Percentiles rank a stretch among this genome's conserved stretches.
These are phyloP conservation scores for Leptographium flavum DNA, from an alignment of 2,329 filamentous ascomycete genomes.

Conservation along the genomic window DNA sequence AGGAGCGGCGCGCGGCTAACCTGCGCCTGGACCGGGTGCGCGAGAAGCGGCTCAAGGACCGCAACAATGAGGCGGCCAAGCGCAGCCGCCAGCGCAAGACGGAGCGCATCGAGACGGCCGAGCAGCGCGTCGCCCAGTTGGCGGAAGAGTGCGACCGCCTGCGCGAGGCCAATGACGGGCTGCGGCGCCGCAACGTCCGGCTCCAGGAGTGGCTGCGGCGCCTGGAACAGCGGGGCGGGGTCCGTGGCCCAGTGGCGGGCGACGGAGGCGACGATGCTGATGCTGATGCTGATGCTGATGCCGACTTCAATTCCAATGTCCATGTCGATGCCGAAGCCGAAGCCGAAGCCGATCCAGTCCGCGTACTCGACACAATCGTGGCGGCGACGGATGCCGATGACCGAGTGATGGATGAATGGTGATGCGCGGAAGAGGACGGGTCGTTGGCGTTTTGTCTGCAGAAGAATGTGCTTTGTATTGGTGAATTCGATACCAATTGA, in stretches of 20 bases:
- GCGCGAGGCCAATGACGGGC: not conserved
- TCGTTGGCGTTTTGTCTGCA: too few species aligned
- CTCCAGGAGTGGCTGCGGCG: not conserved
- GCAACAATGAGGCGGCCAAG: constrained; percentile 14
- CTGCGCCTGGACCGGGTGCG: constrained; percentile 11
- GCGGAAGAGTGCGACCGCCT: not conserved
- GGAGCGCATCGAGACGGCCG: constrained; percentile 10
- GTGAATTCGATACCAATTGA: too few species aligned
- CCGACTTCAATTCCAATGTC: not conserved
- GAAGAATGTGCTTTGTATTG: too few species aligned
- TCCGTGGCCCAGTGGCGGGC: not conserved
- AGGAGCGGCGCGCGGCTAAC: constrained; percentile 10
- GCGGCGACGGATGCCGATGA: too few species aligned
- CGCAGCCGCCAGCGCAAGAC: constrained; percentile 13
- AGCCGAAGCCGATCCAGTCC: too few species aligned
- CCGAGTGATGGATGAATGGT: too few species aligned
- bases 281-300: not conserved
- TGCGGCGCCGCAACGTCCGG: not conserved
- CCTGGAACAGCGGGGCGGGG: not conserved
- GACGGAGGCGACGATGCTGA: not conserved
- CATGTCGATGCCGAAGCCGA: too few species aligned
- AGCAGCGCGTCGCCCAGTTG: constrained; percentile 5
- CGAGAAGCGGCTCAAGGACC: constrained; percentile 12
- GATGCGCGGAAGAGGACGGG: too few species aligned
- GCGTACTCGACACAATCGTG: too few species aligned